A percentile compares a stretch with the other conserved stretches of the same genome.
Evolutionary conservation across 2,329 filamentous ascomycete species (phyloP).

Genomic region (Fonsecaea pedrosoi): DNA sequence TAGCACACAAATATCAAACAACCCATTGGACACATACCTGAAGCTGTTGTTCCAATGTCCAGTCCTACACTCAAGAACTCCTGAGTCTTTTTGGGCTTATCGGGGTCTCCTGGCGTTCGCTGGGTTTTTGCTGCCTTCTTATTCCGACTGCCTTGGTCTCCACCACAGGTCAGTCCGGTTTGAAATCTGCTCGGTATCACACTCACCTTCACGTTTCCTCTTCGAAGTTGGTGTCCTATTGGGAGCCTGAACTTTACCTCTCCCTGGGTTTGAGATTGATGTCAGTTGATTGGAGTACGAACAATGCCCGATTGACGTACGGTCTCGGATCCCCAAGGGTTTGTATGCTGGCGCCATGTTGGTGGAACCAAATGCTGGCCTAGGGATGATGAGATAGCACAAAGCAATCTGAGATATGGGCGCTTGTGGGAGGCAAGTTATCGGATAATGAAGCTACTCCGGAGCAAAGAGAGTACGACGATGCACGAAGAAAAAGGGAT

Average conservation of each 20-base stretch:
- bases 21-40: not conserved
- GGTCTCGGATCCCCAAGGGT: not conserved
- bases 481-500: not conserved
- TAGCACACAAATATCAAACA: not conserved
- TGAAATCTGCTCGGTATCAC: not conserved
- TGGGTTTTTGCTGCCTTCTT: not conserved
- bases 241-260: not conserved
- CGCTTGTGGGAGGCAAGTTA: not conserved
- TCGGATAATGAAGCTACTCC: not conserved
- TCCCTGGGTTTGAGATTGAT: not conserved
- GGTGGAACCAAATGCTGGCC: not conserved
- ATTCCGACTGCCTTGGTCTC: not conserved
- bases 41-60: not conserved
- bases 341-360: not conserved
- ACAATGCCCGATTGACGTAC: not conserved
- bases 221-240: not conserved
- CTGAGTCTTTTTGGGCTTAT: not conserved
- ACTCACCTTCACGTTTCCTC: slow-evolving; percentile 3
- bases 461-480: not conserved
- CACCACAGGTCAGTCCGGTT: not conserved
- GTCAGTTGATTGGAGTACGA: not conserved
- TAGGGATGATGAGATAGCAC: not conserved
- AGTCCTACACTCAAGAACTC: not conserved
- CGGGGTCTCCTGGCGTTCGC: not conserved
- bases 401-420: not conserved